These are phyloP conservation scores for Rhododendron molle DNA, from an alignment of 148 eudicot species.

Conservation along the genomic window DNA sequence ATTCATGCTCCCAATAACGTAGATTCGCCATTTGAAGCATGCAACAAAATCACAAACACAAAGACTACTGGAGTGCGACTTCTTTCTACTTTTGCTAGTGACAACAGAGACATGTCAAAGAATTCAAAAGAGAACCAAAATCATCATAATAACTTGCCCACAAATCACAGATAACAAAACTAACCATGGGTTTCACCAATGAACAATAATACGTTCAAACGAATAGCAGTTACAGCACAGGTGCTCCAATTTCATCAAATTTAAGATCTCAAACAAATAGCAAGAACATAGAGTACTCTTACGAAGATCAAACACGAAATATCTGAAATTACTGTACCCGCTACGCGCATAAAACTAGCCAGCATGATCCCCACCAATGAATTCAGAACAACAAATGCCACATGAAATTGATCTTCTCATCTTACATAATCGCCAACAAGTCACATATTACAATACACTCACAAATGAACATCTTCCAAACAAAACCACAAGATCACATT, in stretches of 20 bases:
- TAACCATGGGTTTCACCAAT: neutral
- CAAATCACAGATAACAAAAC: neutral
- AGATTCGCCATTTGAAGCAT: neutral
- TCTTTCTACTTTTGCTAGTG: neutral
- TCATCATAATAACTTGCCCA: constrained; percentile 1
- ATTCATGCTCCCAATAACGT: neutral
- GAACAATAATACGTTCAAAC: neutral
- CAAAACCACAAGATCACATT: neutral
- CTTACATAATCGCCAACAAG: neutral
- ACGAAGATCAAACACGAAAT: neutral
- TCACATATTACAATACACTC: neutral
- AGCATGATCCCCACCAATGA: neutral
- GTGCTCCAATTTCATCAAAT: neutral
- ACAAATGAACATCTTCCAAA: neutral
- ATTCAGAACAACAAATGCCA: neutral
- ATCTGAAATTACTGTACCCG: neutral
- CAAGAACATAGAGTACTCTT: neutral
- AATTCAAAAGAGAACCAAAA: neutral
- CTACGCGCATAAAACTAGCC: neutral
- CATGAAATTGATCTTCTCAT: neutral
- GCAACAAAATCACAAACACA: neutral
- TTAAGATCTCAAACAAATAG: neutral
- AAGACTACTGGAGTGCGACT: no score
- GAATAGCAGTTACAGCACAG: neutral
- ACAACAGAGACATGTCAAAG: neutral